Base-by-base conservation (phyloP, 805 yeast species). In the Saturnispora kantuleensis region DNA sequence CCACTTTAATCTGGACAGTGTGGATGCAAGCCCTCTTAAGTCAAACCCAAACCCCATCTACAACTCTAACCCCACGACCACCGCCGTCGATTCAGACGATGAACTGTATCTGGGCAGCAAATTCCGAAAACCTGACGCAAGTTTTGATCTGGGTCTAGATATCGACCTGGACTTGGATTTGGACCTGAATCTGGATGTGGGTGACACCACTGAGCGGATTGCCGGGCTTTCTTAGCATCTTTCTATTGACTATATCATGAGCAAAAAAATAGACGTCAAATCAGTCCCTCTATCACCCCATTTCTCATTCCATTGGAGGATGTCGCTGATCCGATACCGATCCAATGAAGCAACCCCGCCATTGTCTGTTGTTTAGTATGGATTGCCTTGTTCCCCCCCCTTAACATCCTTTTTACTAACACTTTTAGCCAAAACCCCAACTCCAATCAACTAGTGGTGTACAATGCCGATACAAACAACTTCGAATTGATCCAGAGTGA, bases 381-480 rank as follows among this genome's bases (percentile, higher is more conserved):
- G 33, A 31, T 21, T 13, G 6, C 12, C 33, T 4, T 30, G 10
- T 10, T 17, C 8, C 26, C 10, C 15, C 6, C 4, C 12, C 10
- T 9, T 5, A 38, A n/a, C n/a, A 28, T 11, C 13, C 8, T 12
- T 37, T 32, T 31, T 39, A 50, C 45, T 21, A 44, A 47, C 18
- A 29, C 34, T 6, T 31, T 37, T 39, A 54, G 55, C 30, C 56
- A 52, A 32, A 55, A 54, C 42, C n/a, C 48, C 6, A 40, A 53
- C 17, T 48, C 56, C 9, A 57, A 59, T 36, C 52, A 63, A 15
- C 50, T 61, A 15, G 63, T 62, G 7, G 38, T 60, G 5, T 60
- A 60, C 51, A 55, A 62, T 47, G 48, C 60, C 3, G 48, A 44
- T 18, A 53, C 60, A 1, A 56, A 56, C 17, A 50, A 56, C 26